phyloP scores from a whole-genome alignment of 352 stramenopile species.

The Phytophthora tubulina region DNA sequence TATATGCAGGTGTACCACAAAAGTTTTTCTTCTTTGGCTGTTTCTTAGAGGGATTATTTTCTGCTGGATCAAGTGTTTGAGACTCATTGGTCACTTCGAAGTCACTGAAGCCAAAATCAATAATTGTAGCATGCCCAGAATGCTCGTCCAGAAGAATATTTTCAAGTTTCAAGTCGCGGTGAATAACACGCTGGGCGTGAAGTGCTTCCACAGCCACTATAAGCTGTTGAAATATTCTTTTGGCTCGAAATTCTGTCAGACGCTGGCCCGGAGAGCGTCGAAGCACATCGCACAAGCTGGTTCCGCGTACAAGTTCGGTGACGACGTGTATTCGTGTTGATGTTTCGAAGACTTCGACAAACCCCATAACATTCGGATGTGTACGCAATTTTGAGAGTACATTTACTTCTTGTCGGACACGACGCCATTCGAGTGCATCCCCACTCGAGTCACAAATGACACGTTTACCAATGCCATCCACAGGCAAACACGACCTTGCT shows the following conservation, averaged over 20 bases:
- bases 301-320: constrained; percentile 56
- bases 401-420: constrained; percentile 63
- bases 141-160: constrained; percentile 68
- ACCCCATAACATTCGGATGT: constrained; percentile 59
- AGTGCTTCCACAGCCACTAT: constrained; percentile 49
- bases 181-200: constrained; percentile 65
- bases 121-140: constrained; percentile 46
- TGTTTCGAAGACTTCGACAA: constrained; percentile 72
- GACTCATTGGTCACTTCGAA: constrained; percentile 46
- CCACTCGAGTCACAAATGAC: constrained; percentile 2
- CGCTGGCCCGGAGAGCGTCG: constrained; percentile 40
- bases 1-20: constrained; percentile 81
- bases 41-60: constrained; percentile 39
- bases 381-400: constrained; percentile 50
- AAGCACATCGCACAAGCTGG: constrained; percentile 57
- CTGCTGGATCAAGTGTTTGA: constrained; percentile 8
- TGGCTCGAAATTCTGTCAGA: constrained; percentile 48
- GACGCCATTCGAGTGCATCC: constrained; percentile 67
- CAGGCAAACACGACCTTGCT: constrained; percentile 45
- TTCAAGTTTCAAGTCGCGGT: constrained; percentile 84
- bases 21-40: constrained; percentile 69
- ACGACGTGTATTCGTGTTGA: constrained; percentile 65
- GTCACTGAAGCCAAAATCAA: constrained; percentile 82
- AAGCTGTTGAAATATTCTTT: constrained; percentile 56
- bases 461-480: constrained; percentile 13